These are phyloP conservation scores for Debaryomyces subglobosus DNA, from an alignment of 1,139 yeast species.

Conservation along the genomic window DNA sequence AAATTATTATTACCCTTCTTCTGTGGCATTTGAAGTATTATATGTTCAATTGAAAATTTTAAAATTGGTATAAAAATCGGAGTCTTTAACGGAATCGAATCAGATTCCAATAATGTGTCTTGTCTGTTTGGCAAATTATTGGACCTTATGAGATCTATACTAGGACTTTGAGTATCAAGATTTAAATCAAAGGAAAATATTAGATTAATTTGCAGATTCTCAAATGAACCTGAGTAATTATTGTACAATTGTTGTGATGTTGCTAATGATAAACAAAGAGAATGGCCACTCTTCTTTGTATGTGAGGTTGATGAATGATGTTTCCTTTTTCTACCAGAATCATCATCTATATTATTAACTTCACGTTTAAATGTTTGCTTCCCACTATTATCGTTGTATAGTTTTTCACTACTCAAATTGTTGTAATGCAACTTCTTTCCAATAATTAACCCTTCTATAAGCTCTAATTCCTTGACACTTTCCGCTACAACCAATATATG, in stretches of 20 bases:
- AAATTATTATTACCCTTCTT: constrained; percentile 25
- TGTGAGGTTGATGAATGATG: constrained; percentile 5
- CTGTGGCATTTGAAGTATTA: constrained; percentile 28
- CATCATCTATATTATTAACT: constrained; percentile 8
- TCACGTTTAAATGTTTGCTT: constrained; percentile 12
- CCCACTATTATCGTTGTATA: constrained; percentile 46
- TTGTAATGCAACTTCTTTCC: constrained; percentile 62
- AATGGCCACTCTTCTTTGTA: constrained; percentile 5
- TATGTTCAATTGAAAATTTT: constrained; percentile 41
- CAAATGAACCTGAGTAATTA: constrained; percentile 34
- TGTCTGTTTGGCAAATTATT: constrained; percentile 8
- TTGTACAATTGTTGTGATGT: constrained; percentile 46
- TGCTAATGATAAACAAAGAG: constrained; percentile 33
- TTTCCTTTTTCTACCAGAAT: constrained; percentile 14
- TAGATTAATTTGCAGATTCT: constrained; percentile 37
- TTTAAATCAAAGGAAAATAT: constrained; percentile 63
- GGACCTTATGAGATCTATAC: constrained; percentile 38
- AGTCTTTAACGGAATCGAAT: constrained; percentile 18
- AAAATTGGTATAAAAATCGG: constrained; percentile 47
- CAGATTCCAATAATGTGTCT: constrained; percentile 1
- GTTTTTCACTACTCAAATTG: constrained; percentile 62
- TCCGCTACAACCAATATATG: constrained; percentile 60
- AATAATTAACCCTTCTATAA: constrained; percentile 65
- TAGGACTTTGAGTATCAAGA: constrained; percentile 47
- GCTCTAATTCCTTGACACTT: constrained; percentile 67